Conservation (phyloP, 139 green algal genomes). For the Coelastrella sp. region DNA sequence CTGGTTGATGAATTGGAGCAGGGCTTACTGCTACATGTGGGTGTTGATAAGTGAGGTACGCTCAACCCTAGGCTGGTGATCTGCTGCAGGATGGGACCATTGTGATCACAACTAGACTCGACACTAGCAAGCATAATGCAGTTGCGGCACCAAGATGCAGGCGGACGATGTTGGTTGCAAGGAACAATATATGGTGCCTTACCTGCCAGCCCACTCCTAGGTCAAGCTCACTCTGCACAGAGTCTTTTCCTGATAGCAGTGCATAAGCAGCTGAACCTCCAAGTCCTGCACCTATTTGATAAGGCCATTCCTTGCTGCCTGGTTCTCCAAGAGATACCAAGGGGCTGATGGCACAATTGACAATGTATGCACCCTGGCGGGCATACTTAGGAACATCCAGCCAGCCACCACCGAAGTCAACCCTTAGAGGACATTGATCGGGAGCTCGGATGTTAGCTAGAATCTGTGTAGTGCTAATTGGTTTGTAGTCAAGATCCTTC, state of each 20-base stretch:
- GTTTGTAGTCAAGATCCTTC: conserved; percentile 47
- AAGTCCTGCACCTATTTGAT: conserved; percentile 40
- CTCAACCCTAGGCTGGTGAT: too few species aligned
- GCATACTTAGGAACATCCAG: conserved; percentile 52
- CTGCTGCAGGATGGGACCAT: too few species aligned
- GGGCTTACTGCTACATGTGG: too few species aligned
- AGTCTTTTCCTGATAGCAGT: conserved; percentile 48
- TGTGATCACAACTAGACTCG: too few species aligned
- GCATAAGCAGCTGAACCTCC: conserved; percentile 51
- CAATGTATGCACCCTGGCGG: conserved; percentile 39
- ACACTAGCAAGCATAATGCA: too few species aligned
- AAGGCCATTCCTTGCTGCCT: conserved; percentile 36
- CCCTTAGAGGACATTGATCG: conserved; percentile 22
- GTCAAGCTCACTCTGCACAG: conserved; percentile 50
- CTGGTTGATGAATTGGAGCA: too few species aligned
- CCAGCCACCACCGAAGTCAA: conserved; percentile 51
- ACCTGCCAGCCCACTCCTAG: conserved; percentile 53
- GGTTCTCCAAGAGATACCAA: conserved; percentile 19
- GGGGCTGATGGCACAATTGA: conserved; percentile 54
- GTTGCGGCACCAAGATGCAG: too few species aligned
- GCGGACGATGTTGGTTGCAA: too few species aligned
- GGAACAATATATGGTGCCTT: neutral
- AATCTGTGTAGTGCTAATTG: conserved; percentile 55
- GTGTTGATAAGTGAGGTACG: too few species aligned
- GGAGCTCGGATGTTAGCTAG: conserved; percentile 45